Conservation (phyloP, 2,329 filamentous ascomycete genomes). For the Calycina herbarum region DNA sequence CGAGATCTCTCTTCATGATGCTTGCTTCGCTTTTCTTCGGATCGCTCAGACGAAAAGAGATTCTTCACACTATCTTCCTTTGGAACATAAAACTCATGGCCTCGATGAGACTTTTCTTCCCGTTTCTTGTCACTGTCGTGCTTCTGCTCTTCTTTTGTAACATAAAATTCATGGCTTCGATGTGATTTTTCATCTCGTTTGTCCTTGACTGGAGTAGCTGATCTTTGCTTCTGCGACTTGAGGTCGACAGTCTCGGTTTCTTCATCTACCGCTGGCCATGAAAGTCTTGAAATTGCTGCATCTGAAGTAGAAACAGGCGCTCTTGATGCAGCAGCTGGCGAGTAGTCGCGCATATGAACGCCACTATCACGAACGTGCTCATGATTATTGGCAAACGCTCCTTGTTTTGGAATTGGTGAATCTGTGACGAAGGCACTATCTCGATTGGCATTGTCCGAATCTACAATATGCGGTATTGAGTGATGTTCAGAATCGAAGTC, state of each 20-base stretch:
- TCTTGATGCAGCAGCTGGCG: constrained; percentile 34
- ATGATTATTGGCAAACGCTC: constrained; percentile 28
- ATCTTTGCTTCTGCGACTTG: constrained; percentile 29
- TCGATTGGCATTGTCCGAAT: constrained; percentile 39
- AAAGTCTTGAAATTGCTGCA: constrained; percentile 40
- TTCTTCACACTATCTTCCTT: constrained; percentile 17
- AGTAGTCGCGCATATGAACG: constrained; percentile 52
- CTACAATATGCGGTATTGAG: constrained; percentile 10
- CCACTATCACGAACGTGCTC: constrained; percentile 50
- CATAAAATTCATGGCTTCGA: constrained; percentile 20
- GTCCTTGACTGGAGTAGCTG: constrained; percentile 19
- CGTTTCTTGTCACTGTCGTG: background rate
- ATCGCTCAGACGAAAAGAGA: constrained; percentile 22
- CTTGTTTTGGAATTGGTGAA: constrained; percentile 45
- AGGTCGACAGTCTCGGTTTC: constrained; percentile 45
- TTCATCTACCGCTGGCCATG: constrained; percentile 46
- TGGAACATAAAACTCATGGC: constrained; percentile 5
- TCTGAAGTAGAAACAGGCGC: constrained; percentile 34
- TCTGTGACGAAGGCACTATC: constrained; percentile 52
- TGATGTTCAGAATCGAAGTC: constrained; percentile 23
- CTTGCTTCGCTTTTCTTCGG: constrained; percentile 12
- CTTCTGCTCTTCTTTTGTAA: constrained; percentile 12
- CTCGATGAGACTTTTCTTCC: constrained; percentile 5
- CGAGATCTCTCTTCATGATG: constrained; percentile 16
- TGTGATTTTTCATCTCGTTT: constrained; percentile 19